These are phyloP conservation scores for Candida anutae DNA, from an alignment of 1,139 yeast species.

Conservation along the genomic window DNA sequence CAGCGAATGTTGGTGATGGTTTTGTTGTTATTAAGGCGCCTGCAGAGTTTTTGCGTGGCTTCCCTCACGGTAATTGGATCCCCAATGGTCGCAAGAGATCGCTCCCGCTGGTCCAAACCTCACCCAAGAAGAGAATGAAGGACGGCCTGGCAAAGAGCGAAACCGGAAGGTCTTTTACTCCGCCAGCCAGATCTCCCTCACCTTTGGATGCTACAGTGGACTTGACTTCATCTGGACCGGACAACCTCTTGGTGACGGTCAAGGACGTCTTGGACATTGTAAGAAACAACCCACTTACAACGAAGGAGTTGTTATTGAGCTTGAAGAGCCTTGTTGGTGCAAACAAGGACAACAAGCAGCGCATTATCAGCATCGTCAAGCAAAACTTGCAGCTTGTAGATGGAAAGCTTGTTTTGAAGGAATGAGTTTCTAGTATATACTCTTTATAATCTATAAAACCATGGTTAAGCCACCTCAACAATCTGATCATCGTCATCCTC, in stretches of 20 bases:
- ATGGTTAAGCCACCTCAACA: constrained; percentile 42
- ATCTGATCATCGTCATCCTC: constrained; percentile 30
- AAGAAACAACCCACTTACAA: constrained; percentile 53
- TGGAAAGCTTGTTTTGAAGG: constrained; percentile 51
- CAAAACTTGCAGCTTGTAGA: constrained; percentile 62
- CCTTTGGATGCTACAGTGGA: constrained; percentile 13
- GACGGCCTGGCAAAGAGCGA: constrained; percentile 11
- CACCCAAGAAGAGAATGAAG: constrained; percentile 37
- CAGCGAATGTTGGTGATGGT: constrained; percentile 52
- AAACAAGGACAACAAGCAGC: constrained; percentile 61
- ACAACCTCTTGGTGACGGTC: constrained; percentile 48
- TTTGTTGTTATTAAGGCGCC: constrained; percentile 63
- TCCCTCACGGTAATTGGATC: constrained; percentile 82
- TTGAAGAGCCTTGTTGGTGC: constrained; percentile 58
- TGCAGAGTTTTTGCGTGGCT: constrained; percentile 49
- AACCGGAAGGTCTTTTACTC: constrained; percentile 2
- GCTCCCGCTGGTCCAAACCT: constrained; percentile 11
- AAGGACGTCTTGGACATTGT: constrained; percentile 65
- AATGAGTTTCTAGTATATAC: background rate
- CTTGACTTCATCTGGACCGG: constrained; percentile 33
- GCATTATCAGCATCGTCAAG: constrained; percentile 62
- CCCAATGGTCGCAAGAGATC: constrained; percentile 48
- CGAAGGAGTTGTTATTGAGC: constrained; percentile 55
- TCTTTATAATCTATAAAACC: background rate
- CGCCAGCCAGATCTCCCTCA: constrained; percentile 4